Base-by-base conservation (phyloP, 2,329 filamentous ascomycete species). In the Dothideomycetes sp. region DNA sequence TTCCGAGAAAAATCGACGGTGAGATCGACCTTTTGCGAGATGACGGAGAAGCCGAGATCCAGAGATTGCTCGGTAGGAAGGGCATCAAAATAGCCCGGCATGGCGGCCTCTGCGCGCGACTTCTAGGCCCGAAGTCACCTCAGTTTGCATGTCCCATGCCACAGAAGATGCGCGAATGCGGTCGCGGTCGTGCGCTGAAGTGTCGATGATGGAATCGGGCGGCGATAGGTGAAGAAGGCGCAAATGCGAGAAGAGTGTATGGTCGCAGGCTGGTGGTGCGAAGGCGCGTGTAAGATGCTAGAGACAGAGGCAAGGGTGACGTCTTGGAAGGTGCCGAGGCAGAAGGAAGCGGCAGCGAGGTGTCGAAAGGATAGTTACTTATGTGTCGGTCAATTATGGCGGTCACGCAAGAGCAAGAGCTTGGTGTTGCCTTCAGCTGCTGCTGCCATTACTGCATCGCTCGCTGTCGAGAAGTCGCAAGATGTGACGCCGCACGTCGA, bases 1-100 rank as follows among this genome's bases (percentile, higher is more conserved):
- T 80, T 81, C 40, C 75, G 76, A 49, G 75, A 72, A 59, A 98
- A 93, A 64, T 94, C 84, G 57, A 98, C 71, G 53, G 96, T 88
- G 45, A 98, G 70, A 53, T 87, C 81, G 35, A 98, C 80, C 59
- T 84, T 84, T 64, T 96, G 89, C 63, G 87, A 82, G 41, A 85
- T 72, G 44, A 96, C 68, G 33, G 68, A 68, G 54, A 72, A 78
- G 25, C 65, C 65, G 36, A 61, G 56, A 45, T 51, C 53, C 37
- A 62, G 56, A 27, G 52, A 32, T 18, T 24, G 33, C 40, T 39
- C 33, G 20, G 47, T 46, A 16, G 42, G 37, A 15, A 33, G 30
- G 19, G 41, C 46, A 41, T 54, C 52, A 45, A 44, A 46, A 30
- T 50, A 46, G 25, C 44, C 47, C 13, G 51, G 51, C 52, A 54